These are phyloP conservation scores for Starmerella lactis-condensi DNA, from an alignment of 805 yeast species.

Conservation along the genomic window DNA sequence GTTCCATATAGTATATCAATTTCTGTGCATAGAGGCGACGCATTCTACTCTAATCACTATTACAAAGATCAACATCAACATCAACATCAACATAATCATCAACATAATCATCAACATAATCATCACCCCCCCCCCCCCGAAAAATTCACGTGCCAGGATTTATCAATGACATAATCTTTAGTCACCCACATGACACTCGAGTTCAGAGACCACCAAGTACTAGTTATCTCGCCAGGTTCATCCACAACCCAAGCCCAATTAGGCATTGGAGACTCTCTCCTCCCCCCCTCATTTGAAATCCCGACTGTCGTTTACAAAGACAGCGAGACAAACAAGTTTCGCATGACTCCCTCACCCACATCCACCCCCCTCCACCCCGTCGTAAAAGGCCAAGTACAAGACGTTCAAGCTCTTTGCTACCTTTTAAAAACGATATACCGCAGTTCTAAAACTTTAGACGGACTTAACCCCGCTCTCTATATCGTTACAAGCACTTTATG, in stretches of 20 bases:
- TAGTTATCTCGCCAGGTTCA: conserved; percentile 65
- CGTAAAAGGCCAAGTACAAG: conserved; percentile 39
- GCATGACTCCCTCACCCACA: conserved; percentile 23
- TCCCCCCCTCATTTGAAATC: conserved; percentile 56
- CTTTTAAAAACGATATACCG: conserved; percentile 33
- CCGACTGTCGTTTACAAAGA: conserved; percentile 56
- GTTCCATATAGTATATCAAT: too few species aligned
- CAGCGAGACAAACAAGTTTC: conserved; percentile 13
- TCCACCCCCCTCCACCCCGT: conserved; percentile 44
- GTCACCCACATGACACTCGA: conserved; percentile 17
- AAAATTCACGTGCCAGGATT: too few species aligned
- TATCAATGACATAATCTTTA: too few species aligned
- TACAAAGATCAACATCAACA: too few species aligned
- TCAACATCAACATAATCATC: too few species aligned
- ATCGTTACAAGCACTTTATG: conserved; percentile 50
- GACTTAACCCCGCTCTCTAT: conserved; percentile 42
- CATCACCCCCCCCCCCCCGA: too few species aligned
- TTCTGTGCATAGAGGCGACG: too few species aligned
- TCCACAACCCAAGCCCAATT: conserved; percentile 53
- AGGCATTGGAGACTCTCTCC: conserved; percentile 54
- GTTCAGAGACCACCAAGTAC: conserved; percentile 25
- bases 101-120: too few species aligned
- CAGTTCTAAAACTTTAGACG: conserved; percentile 27
- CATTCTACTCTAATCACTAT: too few species aligned
- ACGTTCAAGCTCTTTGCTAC: conserved; percentile 53